Evolutionary conservation across 2,329 filamentous ascomycete species (phyloP), one percentile per base, ranked within the genome.

Genomic region (Microsporum canis): DNA sequence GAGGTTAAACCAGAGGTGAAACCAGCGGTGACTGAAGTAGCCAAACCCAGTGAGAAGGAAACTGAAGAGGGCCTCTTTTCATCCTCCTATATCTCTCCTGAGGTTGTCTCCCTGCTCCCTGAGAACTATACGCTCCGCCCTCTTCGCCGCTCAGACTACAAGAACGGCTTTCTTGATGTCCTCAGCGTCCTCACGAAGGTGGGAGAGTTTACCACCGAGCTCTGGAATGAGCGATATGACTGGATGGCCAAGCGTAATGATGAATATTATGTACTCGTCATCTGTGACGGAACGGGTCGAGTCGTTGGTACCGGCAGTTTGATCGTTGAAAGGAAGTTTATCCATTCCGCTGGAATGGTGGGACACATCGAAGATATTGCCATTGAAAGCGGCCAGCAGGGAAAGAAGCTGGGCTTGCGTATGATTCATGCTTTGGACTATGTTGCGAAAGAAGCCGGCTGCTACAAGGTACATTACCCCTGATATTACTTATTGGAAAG

Each of bases 301-400:
- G 84, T 97, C 58, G 94, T 97, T n/a, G 92, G 89, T 31, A 96
- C 91, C 0, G 94, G 94, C 1, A 88, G 88, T 39, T 77, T 97
- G 75, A 83, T 97, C 66, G 89, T 96, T 57, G 94, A 99, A 84
- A 84, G 88, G 76, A 97, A 97, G 77, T 79, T 79, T 64, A 78
- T 79, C 55, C 77, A 78, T 62, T 70, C 71, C 12, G 70, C 78
- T 49, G 77, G 77, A 4, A 66, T 73, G 67, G 92, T 96, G 31
- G 94, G 92, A 10, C 94, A 97, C 76, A 96, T 97, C 75, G 94
- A 97, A 75, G 94, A 99, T 73, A 96, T 99, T 72, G 91, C 92
- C 17, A 91, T 99, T 41, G 86, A 89, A 66, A 91, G 91, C 77
- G 89, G 95, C 69, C 91, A 97, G 77, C 94, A 97, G 76, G 94